Evolutionary conservation across 805 yeast species (phyloP).

Genomic region (Wickerhamomyces tratensis): DNA sequence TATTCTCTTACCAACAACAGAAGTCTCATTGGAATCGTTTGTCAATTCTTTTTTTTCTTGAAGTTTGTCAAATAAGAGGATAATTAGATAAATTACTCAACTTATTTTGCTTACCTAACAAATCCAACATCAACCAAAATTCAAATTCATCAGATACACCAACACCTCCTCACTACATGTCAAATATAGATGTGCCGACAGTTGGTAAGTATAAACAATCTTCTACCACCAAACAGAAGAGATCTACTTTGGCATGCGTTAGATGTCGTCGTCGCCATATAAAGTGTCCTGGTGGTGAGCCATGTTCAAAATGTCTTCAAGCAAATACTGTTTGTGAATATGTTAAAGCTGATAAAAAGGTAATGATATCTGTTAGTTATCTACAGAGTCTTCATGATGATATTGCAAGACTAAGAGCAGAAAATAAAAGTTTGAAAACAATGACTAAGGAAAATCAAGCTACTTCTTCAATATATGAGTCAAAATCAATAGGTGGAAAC

Average conservation of each 20-base stretch:
- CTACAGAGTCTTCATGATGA: constrained; percentile 59
- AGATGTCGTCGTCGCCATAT: constrained; percentile 66
- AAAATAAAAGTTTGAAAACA: constrained; percentile 48
- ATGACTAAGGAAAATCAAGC: constrained; percentile 19
- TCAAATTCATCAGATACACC: no score
- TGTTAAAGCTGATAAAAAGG: constrained; percentile 60
- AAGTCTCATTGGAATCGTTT: no score
- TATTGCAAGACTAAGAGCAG: constrained; percentile 52
- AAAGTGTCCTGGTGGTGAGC: constrained; percentile 71
- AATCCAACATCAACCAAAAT: no score
- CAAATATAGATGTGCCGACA: no score
- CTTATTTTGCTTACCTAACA: no score
- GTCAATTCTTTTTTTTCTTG: no score
- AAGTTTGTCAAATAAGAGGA: no score
- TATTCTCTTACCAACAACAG: no score
- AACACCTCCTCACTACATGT: no score
- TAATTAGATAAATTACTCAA: no score
- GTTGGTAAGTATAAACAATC: no score
- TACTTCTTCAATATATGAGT: constrained; percentile 4
- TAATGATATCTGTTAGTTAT: constrained; percentile 66
- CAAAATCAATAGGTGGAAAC: not conserved
- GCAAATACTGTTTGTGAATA: constrained; percentile 61
- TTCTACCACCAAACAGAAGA: not conserved
- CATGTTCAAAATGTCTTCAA: constrained; percentile 52
- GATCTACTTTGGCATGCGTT: constrained; percentile 28